Evolutionary conservation across 2,329 filamentous ascomycete species (phyloP), one percentile per base, ranked within the genome.

Genomic region (Aquanectria penicillioides): DNA sequence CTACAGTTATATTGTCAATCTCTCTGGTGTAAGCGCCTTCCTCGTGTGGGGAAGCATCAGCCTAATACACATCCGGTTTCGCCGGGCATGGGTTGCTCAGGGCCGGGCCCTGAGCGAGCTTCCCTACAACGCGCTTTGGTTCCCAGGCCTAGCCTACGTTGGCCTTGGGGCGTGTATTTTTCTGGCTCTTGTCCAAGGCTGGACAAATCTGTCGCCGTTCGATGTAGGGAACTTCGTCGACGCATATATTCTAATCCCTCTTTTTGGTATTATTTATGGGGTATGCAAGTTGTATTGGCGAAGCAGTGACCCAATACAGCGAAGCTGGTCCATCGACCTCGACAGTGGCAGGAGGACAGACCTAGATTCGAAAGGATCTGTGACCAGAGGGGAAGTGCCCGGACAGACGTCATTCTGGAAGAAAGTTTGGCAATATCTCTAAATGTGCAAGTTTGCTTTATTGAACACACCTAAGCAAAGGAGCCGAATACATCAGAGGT

Each of bases 61-160:
- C 22, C 84, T 90, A 66, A 90, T 86, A 4, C 89, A 92, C 68
- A 87, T 92, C 59, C 87, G 89, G 20, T 92, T 93, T 73, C 87
- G 89, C 28, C 73, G 80, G 9, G 89, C 88, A 0, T 89, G 87
- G 87, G 69, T 73, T 9, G 75, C 73, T 0, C 87, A 90, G 69
- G 86, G 86, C 1, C 80, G 88, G 55, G 76, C 73, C 25, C 72
- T 82, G 20, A 77, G 78, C 13, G 81, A 84, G 44, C 75, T 89
- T 10, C 86, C 86, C 0, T 89, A 85, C 72, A 73, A 78, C 47
- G 82, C 84, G 2, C 68, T 83, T 34, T 77, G 76, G 52, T 88
- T 86, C 57, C 86, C 86, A 0, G 86, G 79, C 70, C 83, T 83
- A 48, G 83, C 86, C 0, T 89, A 85, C 68, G 84, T 87, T 59